phyloP scores from a whole-genome alignment of 305 asterid species.

The Euphrasia arctica region DNA sequence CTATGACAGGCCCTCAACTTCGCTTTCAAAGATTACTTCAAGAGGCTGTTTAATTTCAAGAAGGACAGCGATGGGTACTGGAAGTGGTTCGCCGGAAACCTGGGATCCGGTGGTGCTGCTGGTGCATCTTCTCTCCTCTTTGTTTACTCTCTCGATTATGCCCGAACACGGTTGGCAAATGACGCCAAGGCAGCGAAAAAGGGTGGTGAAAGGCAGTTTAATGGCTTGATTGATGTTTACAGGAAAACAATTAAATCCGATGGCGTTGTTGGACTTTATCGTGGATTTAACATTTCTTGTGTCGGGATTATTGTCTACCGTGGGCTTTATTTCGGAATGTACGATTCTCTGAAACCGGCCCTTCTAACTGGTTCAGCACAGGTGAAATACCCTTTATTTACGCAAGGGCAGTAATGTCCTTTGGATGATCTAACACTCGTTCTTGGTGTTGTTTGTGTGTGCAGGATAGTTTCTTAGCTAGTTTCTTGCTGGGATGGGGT shows the following conservation, averaged over 20 bases:
- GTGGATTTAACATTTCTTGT: conserved; percentile 58
- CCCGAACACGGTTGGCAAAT: conserved; percentile 57
- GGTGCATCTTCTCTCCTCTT: conserved; percentile 61
- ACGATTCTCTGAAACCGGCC: conserved; percentile 60
- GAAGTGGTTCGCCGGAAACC: conserved; percentile 72
- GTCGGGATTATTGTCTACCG: too few species aligned
- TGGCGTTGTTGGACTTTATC: conserved; percentile 57
- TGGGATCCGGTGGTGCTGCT: conserved; percentile 72
- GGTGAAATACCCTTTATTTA: conserved; percentile 28
- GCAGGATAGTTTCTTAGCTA: conserved; percentile 59
- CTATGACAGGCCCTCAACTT: conserved; percentile 56
- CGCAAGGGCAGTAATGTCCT: not conserved
- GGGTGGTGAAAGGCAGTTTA: conserved; percentile 68
- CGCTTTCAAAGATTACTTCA: conserved; percentile 63
- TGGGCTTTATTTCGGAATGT: conserved; percentile 42
- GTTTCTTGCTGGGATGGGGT: conserved; percentile 63
- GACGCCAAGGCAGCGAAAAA: conserved; percentile 51
- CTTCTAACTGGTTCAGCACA: conserved; percentile 48
- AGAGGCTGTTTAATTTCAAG: conserved; percentile 54
- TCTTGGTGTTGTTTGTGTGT: conserved; percentile 11
- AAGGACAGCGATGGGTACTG: conserved; percentile 62
- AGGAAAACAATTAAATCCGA: conserved; percentile 54
- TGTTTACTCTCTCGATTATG: conserved; percentile 56
- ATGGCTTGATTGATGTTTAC: conserved; percentile 60
- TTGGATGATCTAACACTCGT: too few species aligned